Conservation (phyloP, 2,329 filamentous ascomycete genomes). For the Exophiala viscosa region DNA sequence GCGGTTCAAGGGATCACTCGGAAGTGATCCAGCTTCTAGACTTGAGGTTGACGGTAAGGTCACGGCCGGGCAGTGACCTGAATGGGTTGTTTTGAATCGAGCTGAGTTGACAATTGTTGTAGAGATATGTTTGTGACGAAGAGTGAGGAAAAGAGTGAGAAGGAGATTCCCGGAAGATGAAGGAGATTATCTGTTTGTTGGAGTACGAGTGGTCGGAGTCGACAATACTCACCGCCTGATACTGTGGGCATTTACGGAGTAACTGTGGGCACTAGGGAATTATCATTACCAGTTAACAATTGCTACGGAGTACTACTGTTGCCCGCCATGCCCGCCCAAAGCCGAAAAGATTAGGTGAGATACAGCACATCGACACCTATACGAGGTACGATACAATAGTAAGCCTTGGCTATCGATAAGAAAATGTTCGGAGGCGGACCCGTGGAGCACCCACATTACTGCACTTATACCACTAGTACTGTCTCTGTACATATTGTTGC, state of each 20-base stretch:
- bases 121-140: slow-evolving; percentile 2
- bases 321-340: no score
- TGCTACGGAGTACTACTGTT: no score
- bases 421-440: background rate
- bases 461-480: no score
- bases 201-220: background rate
- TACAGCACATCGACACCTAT: background rate
- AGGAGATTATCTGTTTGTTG: background rate
- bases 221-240: background rate
- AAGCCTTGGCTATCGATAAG: background rate
- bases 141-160: slow-evolving; percentile 5
- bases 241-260: no score
- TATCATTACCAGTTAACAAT: no score
- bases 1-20: slow-evolving; percentile 50
- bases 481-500: background rate
- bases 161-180: background rate
- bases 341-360: no score
- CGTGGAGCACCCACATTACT: background rate
- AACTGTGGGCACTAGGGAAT: no score
- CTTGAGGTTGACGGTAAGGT: slow-evolving; percentile 4
- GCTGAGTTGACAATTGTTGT: background rate
- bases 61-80: slow-evolving; percentile 18
- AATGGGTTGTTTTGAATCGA: background rate
- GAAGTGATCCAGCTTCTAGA: slow-evolving; percentile 24
- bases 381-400: background rate